A percentile compares a stretch with the other conserved stretches of the same genome.
These are phyloP conservation scores for Thozetella sp. DNA, from an alignment of 495 filamentous ascomycete species.

Conservation along the genomic window DNA sequence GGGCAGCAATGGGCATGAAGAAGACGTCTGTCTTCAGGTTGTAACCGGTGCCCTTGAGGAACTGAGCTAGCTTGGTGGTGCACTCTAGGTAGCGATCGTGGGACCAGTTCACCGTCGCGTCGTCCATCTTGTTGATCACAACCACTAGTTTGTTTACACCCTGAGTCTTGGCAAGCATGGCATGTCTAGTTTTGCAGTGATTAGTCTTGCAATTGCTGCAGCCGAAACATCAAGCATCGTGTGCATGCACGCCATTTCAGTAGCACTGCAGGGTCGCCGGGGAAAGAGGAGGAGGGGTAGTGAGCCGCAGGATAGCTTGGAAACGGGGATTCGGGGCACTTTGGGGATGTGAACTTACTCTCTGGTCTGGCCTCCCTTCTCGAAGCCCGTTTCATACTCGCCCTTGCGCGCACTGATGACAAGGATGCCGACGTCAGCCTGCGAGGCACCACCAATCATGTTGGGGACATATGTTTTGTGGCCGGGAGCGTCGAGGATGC, in stretches of 20 bases:
- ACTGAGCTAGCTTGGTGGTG: slow-evolving; percentile 81
- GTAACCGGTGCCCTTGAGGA: slow-evolving; percentile 90
- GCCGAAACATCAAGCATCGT: no score
- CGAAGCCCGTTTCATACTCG: slow-evolving; percentile 99
- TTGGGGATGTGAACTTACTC: no score
- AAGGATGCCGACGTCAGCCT: slow-evolving; percentile 93
- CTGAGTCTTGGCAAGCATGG: slow-evolving; percentile 96
- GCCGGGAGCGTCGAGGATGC: slow-evolving; percentile 93
- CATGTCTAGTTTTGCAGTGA: slow-evolving; percentile 52
- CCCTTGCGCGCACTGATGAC: slow-evolving; percentile 97
- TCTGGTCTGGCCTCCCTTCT: slow-evolving; percentile 95
- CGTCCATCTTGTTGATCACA: slow-evolving; percentile 99
- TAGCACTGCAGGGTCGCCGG: no score
- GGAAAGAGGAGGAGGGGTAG: no score
- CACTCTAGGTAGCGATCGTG: slow-evolving; percentile 91
- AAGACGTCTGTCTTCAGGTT: slow-evolving; percentile 86
- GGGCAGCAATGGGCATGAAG: slow-evolving; percentile 96
- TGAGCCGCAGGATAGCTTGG: no score
- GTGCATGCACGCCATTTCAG: no score
- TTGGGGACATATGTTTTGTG: slow-evolving; percentile 96
- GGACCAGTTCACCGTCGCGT: slow-evolving; percentile 93
- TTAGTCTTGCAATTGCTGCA: background rate
- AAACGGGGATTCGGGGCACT: no score
- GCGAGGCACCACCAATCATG: slow-evolving; percentile 94
- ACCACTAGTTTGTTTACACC: slow-evolving; percentile 94